Percentiles rank a stretch among this genome's conserved stretches.
These are phyloP conservation scores for Pseudozyma hubeiensis DNA, from an alignment of 1,284 basidiomycete species.

Conservation along the genomic window DNA sequence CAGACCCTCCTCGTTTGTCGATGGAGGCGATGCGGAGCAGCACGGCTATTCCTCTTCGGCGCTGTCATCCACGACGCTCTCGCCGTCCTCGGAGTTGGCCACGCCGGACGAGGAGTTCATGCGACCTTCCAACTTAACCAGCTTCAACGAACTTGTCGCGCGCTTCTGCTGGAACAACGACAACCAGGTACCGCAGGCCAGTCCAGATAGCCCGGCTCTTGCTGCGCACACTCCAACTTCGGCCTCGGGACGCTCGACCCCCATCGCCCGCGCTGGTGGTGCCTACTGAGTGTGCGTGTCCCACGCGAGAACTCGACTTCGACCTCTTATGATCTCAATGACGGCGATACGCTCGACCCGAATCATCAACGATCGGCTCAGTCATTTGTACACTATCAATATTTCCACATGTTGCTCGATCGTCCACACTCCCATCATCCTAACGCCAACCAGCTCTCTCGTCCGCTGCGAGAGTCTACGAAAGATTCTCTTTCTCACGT, in stretches of 20 bases:
- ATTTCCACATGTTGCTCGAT: background rate
- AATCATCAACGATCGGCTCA: background rate
- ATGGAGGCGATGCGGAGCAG: conserved; percentile 32
- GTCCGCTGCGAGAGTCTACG: too few species aligned
- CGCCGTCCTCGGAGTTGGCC: conserved; percentile 45
- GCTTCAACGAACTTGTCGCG: conserved; percentile 61
- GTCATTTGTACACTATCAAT: background rate
- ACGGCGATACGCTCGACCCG: too few species aligned
- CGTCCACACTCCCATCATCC: too few species aligned
- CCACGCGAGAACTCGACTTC: background rate
- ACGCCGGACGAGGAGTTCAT: conserved; percentile 52
- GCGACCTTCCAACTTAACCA: conserved; percentile 54
- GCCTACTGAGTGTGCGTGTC: conserved; percentile 19
- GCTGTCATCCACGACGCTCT: conserved; percentile 42
- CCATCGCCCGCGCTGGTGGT: conserved; percentile 43
- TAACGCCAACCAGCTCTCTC: too few species aligned
- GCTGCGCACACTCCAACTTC: conserved; percentile 33
- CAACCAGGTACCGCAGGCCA: conserved; percentile 41
- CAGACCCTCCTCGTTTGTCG: conserved; percentile 32
- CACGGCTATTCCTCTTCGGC: conserved; percentile 45
- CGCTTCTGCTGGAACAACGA: conserved; percentile 64
- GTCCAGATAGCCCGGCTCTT: conserved; percentile 20
- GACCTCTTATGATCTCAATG: conserved; percentile 5
- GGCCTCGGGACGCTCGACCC: conserved; percentile 47
- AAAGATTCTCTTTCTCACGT: conserved; percentile 1